Evolutionary conservation across 2,329 filamentous ascomycete species (phyloP).

Genomic region (Ascochyta lentis): DNA sequence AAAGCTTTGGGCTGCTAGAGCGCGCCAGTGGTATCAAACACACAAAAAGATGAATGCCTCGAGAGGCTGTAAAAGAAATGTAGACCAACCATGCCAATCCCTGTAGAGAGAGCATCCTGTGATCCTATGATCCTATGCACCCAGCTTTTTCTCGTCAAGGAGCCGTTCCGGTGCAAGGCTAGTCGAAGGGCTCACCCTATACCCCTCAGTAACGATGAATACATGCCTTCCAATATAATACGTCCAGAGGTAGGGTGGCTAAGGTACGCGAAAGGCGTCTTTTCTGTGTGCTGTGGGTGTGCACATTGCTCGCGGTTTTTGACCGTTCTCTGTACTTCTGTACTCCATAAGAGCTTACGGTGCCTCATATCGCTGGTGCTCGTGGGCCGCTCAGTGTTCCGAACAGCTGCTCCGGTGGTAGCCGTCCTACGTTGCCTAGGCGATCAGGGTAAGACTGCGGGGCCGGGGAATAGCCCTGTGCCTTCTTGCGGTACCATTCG

Average conservation of each 20-base stretch:
- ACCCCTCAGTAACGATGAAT: too few relatives aligned
- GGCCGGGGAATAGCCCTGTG: constrained; percentile 81
- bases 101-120: neutral
- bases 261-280: neutral
- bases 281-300: neutral
- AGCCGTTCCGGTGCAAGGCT: neutral
- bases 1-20: constrained; percentile 19
- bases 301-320: neutral
- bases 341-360: neutral
- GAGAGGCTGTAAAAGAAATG: constrained; percentile 6
- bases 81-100: neutral
- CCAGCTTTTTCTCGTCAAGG: neutral
- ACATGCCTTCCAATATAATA: neutral
- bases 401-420: constrained; percentile 57
- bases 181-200: neutral
- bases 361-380: constrained; percentile 40
- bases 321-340: neutral
- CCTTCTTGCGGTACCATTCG: constrained; percentile 76
- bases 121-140: neutral
- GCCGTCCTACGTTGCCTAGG: constrained; percentile 56
- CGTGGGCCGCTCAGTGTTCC: constrained; percentile 43
- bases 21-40: constrained; percentile 24
- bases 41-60: constrained; percentile 14
- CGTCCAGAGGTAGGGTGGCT: neutral
- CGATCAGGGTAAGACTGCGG: constrained; percentile 63